Base-by-base conservation (phyloP, 2,329 filamentous ascomycete species). In the Raffaelea ambrosiae region DNA sequence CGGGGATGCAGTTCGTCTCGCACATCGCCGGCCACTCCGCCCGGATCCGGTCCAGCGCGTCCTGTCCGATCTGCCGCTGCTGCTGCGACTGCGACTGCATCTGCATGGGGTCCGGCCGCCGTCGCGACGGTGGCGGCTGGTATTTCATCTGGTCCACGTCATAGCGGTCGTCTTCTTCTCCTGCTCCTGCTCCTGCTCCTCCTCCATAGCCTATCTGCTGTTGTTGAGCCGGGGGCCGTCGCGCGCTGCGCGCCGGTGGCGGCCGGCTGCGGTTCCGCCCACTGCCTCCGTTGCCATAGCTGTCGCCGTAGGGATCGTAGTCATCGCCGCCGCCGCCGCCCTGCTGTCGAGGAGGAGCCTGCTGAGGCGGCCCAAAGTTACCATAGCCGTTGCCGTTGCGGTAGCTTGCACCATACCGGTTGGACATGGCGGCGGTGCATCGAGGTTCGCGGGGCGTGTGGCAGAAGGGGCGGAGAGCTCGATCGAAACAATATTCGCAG, bases 11-110 rank as follows among this genome's bases (percentile, higher is more conserved):
- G 60, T 93, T 84, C 53, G 84, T 84, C 57, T 86, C 77, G 54
- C 86, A 88, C 86, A 98, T 93, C 56, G 89, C 85, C 40, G 87
- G 84, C 91, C 93, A 98, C 61, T 95, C 88, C 49, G 77, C 71
- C 61, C 90, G 83, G 59, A 98, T 95, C 56, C 86, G 82, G 55
- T 88, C 82, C 43, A 97, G 73, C 2, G 95, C 79, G 19, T 56
- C 54, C 57, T 79, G 72, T 44, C 67, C 66, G 50, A 81, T 79
- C 61, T 79, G 74, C 43, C 72, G 66, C 62, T 56, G 54, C 14
- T 33, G 55, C 51, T 40, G 56, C 50, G 49, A 60, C 54, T 41
- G 58, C 48, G 53, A 52, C 46, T 50, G 55, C 22, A 50, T 46
- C 46, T 55, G 53, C 36, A 53, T 21, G 38, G 52, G 49, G 19